Base-by-base conservation (phyloP, 257 asterid species). In the Plectranthus barbatus region DNA sequence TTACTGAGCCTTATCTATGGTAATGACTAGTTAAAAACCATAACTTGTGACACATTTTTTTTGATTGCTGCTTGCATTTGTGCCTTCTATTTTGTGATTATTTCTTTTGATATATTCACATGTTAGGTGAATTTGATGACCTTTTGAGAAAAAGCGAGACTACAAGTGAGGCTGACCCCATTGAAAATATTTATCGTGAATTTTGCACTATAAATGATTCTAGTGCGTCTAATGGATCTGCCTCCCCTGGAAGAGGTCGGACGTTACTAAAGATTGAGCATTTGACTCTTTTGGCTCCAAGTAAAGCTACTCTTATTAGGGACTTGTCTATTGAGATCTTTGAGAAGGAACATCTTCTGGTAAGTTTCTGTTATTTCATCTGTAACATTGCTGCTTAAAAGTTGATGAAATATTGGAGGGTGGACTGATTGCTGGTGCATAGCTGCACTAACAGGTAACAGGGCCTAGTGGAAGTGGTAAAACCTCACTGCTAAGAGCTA, bases 401-500 rank as follows among this genome's bases (percentile, higher is more conserved):
- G 56, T 69, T 48, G 10, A 19, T 36, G 11, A 40, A 45, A 46
- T 42, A 33, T 36, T 6, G 41, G 39, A 48, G 51, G 48, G 62
- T 50, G 52, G 52, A 54, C 62, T 63, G 37, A 62, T 72, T 47
- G 58, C 56, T 69, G 69, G 45, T 67, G 53, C 55, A 61, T 77
- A 54, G 77, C 72, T 77, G 71, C 67, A 54, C 69, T 75, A 67
- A 84, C 90, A 90, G 97, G 63, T 91, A 72, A 76, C 96, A 57
- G 98, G 98, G 59, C 95, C 95, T n/a, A 91, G 98, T 72, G 98
- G 98, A 54, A 84, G 94, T 75, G 98, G 98, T 52, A 91, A 91
- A 77, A 91, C 98, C 69, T 87, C 98, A 33, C 67, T 88, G 44
- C 69, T 91, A 69, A 87, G 96, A 80, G 82, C 95, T 47, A 18